These are phyloP conservation scores for Coemansia reversa DNA, from an alignment of 192 early-diverging fungal genomes.

Conservation along the genomic window DNA sequence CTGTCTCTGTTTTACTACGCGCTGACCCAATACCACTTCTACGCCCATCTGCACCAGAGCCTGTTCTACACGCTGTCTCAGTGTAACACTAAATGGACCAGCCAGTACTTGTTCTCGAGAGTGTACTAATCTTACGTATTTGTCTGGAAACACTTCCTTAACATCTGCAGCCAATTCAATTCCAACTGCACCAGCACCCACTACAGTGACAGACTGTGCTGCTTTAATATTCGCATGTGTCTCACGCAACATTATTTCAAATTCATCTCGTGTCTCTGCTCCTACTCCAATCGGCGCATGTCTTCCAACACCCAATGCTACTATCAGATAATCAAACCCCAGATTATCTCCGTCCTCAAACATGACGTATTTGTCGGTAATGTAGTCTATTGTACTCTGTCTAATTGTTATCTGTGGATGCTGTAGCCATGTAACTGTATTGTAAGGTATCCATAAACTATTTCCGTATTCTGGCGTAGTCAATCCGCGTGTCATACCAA, in stretches of 20 bases:
- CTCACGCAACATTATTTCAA: neutral
- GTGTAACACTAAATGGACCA: slow-evolving; percentile 36
- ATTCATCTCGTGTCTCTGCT: slow-evolving; percentile 28
- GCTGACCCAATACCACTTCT: slow-evolving; percentile 28
- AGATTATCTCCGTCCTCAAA: slow-evolving; percentile 23
- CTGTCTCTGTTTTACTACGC: slow-evolving; percentile 22
- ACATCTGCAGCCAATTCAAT: slow-evolving; percentile 75
- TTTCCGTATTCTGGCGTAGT: slow-evolving; percentile 52
- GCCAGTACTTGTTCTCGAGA: slow-evolving; percentile 30
- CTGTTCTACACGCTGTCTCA: slow-evolving; percentile 19
- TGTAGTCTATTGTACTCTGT: slow-evolving; percentile 41
- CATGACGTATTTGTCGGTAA: slow-evolving; percentile 31
- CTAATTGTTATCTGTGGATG: slow-evolving; percentile 40
- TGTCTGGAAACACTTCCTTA: slow-evolving; percentile 38
- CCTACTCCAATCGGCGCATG: slow-evolving; percentile 35
- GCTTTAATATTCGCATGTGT: too few relatives aligned
- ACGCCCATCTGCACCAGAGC: slow-evolving; percentile 28
- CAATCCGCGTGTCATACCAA: slow-evolving; percentile 54
- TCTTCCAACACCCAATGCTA: slow-evolving; percentile 55
- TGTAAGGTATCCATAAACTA: slow-evolving; percentile 57
- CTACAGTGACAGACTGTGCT: slow-evolving; percentile 56
- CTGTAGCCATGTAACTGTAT: slow-evolving; percentile 32
- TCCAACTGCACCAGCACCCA: slow-evolving; percentile 76
- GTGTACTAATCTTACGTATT: slow-evolving; percentile 45
- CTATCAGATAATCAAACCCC: slow-evolving; percentile 55